These are phyloP conservation scores for Martiniozyma abietophila DNA, from an alignment of 805 yeast genomes.

Conservation along the genomic window DNA sequence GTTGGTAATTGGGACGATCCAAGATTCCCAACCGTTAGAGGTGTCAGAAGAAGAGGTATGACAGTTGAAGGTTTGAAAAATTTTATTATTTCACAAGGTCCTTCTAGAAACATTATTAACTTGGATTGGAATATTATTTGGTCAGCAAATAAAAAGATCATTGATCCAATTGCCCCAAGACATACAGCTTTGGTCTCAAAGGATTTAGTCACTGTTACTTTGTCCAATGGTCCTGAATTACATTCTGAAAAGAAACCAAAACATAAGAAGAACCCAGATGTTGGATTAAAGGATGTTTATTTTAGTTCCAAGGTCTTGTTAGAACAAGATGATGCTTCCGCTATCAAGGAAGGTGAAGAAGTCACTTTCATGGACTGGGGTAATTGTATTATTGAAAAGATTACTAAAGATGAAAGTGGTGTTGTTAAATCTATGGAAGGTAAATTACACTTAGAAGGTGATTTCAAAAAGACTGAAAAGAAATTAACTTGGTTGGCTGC, in stretches of 20 bases:
- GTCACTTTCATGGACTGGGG: conserved; percentile 99
- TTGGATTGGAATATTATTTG: conserved; percentile 96
- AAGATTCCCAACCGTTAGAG: conserved; percentile 98
- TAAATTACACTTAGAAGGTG: conserved; percentile 85
- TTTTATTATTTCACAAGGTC: conserved; percentile 94
- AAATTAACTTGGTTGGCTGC: conserved; percentile 94
- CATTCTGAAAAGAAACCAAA: conserved; percentile 69
- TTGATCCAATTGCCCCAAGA: conserved; percentile 96
- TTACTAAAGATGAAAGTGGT: conserved; percentile 49
- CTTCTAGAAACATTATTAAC: conserved; percentile 93
- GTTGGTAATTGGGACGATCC: conserved; percentile 98
- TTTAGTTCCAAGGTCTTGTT: conserved; percentile 55
- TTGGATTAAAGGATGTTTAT: conserved; percentile 76
- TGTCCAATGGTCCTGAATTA: conserved; percentile 64
- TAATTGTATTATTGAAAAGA: conserved; percentile 70
- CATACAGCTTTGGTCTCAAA: conserved; percentile 66
- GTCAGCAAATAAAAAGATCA: conserved; percentile 95
- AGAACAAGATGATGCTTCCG: conserved; percentile 78
- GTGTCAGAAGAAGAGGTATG: conserved; percentile 99
- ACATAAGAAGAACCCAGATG: conserved; percentile 90
- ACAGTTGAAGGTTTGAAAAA: conserved; percentile 93
- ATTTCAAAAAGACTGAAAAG: conserved; percentile 92
- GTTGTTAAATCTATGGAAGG: conserved; percentile 59
- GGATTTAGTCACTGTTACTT: conserved; percentile 60
- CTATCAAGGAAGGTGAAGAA: conserved; percentile 72